Conservation (phyloP, 768 basidiomycete genomes). For the Psilocybe tampanensis region DNA sequence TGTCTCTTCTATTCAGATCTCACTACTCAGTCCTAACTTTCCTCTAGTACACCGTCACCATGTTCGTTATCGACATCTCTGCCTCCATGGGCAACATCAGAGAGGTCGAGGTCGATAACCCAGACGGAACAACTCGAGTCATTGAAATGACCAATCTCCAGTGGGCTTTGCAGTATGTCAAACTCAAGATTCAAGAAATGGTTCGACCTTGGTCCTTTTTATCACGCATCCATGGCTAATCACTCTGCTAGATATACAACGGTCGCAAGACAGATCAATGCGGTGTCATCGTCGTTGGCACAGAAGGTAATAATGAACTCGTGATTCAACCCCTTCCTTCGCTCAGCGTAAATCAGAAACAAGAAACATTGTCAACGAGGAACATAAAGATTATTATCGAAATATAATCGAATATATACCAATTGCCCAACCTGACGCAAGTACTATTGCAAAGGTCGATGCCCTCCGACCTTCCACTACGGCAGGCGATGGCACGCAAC, state of each 20-base stretch:
- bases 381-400: slow-evolving; percentile 68
- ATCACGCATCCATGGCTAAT: neutral
- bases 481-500: slow-evolving; percentile 65
- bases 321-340: neutral
- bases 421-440: slow-evolving; percentile 65
- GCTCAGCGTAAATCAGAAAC: slow-evolving; percentile 47
- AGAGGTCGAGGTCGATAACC: slow-evolving; percentile 57
- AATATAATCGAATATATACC: slow-evolving; percentile 71
- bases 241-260: slow-evolving; percentile 71
- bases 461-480: slow-evolving; percentile 56
- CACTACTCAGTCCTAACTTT: slow-evolving; percentile 1
- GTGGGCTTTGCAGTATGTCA: slow-evolving; percentile 84
- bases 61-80: slow-evolving; percentile 90
- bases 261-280: slow-evolving; percentile 94
- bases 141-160: slow-evolving; percentile 77
- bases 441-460: slow-evolving; percentile 68
- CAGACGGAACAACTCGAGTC: slow-evolving; percentile 50
- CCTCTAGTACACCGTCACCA: slow-evolving; percentile 77
- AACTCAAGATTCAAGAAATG: slow-evolving; percentile 92
- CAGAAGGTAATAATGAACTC: slow-evolving; percentile 53
- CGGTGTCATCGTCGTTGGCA: slow-evolving; percentile 88
- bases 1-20: slow-evolving; percentile 23
- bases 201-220: slow-evolving; percentile 35
- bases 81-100: slow-evolving; percentile 77
- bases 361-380: slow-evolving; percentile 59